A percentile compares a stretch with the other conserved stretches of the same genome.
Conservation (phyloP, 352 stramenopile species). For the Lagenidium giganteum region DNA sequence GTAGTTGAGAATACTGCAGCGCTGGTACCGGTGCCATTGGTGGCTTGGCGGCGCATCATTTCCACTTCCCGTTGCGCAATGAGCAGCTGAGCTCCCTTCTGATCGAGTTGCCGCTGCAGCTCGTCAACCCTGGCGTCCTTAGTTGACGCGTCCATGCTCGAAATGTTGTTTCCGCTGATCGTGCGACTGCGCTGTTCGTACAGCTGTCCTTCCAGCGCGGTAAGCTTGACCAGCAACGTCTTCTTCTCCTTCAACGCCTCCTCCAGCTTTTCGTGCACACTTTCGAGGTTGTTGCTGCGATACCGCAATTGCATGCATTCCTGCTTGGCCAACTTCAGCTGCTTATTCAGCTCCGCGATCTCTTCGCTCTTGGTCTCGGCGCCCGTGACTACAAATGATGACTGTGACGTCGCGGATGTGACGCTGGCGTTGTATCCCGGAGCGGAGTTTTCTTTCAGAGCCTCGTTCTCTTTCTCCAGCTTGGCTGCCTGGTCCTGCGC, state of each 20-base stretch:
- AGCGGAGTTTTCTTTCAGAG: conserved; percentile 16
- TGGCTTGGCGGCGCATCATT: conserved; percentile 23
- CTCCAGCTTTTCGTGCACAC: conserved; percentile 59
- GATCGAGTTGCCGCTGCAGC: conserved; percentile 50
- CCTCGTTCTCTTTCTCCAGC: conserved; percentile 42
- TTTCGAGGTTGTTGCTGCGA: conserved; percentile 75
- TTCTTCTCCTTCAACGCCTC: conserved; percentile 76
- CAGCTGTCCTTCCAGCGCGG: conserved; percentile 65
- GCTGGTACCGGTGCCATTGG: neutral
- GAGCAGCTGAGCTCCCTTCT: conserved; percentile 44
- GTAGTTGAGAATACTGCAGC: too few relatives aligned
- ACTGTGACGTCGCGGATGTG: conserved; percentile 7
- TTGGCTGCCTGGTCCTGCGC: conserved; percentile 21
- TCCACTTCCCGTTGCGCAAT: conserved; percentile 45
- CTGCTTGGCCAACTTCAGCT: conserved; percentile 71
- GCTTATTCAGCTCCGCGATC: conserved; percentile 57
- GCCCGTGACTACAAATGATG: conserved; percentile 23
- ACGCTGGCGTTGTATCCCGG: too few relatives aligned
- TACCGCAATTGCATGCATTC: conserved; percentile 83
- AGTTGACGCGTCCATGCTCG: conserved; percentile 25
- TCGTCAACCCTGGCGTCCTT: conserved; percentile 33
- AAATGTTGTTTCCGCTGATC: conserved; percentile 48
- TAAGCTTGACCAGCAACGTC: conserved; percentile 75
- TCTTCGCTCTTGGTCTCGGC: conserved; percentile 21
- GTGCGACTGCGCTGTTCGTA: conserved; percentile 70